These are phyloP conservation scores for Saturnispora bothae DNA, from an alignment of 805 yeast genomes.

Conservation along the genomic window DNA sequence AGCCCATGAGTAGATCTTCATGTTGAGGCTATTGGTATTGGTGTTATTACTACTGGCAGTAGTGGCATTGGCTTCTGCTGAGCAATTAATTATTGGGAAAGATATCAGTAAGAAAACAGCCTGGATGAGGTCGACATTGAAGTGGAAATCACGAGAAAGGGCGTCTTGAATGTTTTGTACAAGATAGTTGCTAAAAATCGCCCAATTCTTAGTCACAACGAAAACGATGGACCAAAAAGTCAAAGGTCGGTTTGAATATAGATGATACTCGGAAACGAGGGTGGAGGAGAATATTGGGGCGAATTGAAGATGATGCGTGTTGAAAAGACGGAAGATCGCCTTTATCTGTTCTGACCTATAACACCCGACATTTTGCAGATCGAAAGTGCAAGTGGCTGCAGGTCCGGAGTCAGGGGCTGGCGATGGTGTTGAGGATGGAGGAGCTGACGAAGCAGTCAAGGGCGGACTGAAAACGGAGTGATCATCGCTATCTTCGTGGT, in stretches of 20 bases:
- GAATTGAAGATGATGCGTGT: slow-evolving; percentile 13
- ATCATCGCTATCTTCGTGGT: no score
- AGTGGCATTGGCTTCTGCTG: no score
- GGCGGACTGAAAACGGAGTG: no score
- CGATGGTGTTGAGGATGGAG: no score
- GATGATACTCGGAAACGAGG: slow-evolving; percentile 15
- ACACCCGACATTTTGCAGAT: background rate
- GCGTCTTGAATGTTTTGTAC: slow-evolving; percentile 11
- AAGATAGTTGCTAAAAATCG: slow-evolving; percentile 14
- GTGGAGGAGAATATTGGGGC: slow-evolving; percentile 20
- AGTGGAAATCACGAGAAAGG: no score
- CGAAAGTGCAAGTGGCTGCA: background rate
- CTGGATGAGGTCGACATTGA: no score
- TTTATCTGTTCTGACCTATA: slow-evolving; percentile 10
- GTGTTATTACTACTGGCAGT: no score
- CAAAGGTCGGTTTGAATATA: slow-evolving; percentile 16
- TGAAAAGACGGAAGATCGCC: slow-evolving; percentile 15
- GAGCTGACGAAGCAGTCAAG: no score
- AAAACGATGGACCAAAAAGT: slow-evolving; percentile 26
- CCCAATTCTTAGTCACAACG: slow-evolving; percentile 13
- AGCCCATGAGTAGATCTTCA: no score
- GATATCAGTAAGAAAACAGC: slow-evolving; percentile 20
- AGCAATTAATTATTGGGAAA: slow-evolving; percentile 17
- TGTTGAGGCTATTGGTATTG: no score
- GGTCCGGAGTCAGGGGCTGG: no score